Base-by-base conservation (phyloP, 768 basidiomycete species). In the Lepiota venenata region DNA sequence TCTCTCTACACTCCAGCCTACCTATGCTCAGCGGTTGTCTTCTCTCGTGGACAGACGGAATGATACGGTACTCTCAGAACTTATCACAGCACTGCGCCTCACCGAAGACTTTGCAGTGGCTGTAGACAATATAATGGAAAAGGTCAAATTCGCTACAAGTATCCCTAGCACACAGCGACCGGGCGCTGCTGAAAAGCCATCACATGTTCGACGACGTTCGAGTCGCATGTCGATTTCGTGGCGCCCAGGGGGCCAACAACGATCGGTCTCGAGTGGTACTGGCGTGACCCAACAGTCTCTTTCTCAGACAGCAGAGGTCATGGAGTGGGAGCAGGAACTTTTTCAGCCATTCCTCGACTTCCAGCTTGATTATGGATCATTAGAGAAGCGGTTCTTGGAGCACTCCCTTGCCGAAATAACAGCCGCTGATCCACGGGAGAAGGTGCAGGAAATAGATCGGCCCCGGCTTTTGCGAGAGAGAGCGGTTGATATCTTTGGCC, bases 261-360 rank as follows among this genome's bases (percentile, higher is more conserved):
- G 71, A 15, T 61, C 64, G 14, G 50, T 69, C 4, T 64, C 72
- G 1, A 61, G 63, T 40, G 58, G 60, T 12, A 39, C 56, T 32
- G 57, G 62, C 12, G 57, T 51, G 12, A 48, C 48, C 41, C 47
- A 61, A 11, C 70, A 65, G 37, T 53, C 64, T 38, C 37, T 64
- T 20, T 46, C 64, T 9, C 36, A 63, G 53, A 44, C 64, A 11
- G 50, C 63, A 16, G 76, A 78, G 42, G 70, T 67, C 27, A 66
- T 80, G 60, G 85, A 87, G 55, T 98, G 97, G 97, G 93, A 98
- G 63, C 87, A 86, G 52, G 86, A 88, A 47, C 74, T 99, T 14
- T 97, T 94, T 66, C 93, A 95, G 65, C 93, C 96, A 2, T 98
- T 98, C 73, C 77, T 96, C 21, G 91, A 95, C 61, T 87, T 88